Evolutionary conservation across 257 asterid genomes (phyloP).

Genomic region (Fraxinus quadrangulata): DNA sequence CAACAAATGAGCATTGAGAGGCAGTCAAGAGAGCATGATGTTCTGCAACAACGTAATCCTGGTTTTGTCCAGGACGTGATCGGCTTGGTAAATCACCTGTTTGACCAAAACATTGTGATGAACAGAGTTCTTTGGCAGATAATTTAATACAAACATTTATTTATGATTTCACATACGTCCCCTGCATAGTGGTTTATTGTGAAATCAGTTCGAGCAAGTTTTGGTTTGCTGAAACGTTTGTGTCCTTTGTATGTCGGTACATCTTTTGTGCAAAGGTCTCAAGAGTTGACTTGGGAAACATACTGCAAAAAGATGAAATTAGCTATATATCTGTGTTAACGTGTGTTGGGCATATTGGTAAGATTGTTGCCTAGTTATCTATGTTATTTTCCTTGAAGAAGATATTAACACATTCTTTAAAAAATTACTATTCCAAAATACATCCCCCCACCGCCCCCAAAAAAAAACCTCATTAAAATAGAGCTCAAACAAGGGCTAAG

Average conservation of each 20-base stretch:
- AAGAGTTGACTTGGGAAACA: constrained; percentile 95
- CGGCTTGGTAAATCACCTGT: constrained; percentile 94
- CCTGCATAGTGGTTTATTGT: constrained; percentile 92
- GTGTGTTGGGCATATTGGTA: background rate
- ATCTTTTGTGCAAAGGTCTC: constrained; percentile 95
- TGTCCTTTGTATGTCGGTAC: constrained; percentile 85
- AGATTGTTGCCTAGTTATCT: background rate
- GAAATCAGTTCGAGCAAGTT: constrained; percentile 84
- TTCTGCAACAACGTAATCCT: constrained; percentile 92
- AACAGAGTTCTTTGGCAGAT: constrained; percentile 22
- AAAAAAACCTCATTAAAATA: no score
- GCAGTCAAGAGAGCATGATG: constrained; percentile 81
- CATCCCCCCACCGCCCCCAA: no score
- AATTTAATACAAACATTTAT: constrained; percentile 19
- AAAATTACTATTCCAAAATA: no score
- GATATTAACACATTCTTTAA: background rate
- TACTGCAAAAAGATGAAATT: constrained; percentile 56
- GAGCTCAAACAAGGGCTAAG: no score
- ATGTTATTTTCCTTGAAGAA: constrained; percentile 4
- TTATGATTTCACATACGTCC: constrained; percentile 56
- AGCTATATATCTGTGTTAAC: constrained; percentile 17
- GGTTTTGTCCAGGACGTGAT: constrained; percentile 89
- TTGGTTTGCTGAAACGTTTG: constrained; percentile 91
- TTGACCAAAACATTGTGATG: constrained; percentile 27
- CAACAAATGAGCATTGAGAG: constrained; percentile 72